These are phyloP conservation scores for Entrophospora sp. DNA, from an alignment of 192 early-diverging fungal species.

Conservation along the genomic window DNA sequence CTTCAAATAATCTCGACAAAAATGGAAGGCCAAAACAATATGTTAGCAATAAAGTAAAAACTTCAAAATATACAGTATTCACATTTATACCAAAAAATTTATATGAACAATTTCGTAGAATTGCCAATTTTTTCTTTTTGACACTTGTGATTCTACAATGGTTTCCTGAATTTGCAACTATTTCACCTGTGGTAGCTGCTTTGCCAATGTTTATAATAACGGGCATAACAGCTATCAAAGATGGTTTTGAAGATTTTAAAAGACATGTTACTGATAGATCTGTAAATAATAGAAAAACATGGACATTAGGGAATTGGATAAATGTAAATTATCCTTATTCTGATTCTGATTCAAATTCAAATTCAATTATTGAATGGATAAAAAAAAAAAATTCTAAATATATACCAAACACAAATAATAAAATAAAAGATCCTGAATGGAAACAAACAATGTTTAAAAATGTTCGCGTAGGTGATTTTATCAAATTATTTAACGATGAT, in stretches of 20 bases:
- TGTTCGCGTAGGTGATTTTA: conserved; percentile 81
- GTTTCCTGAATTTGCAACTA: conserved; percentile 40
- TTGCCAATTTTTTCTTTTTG: conserved; percentile 92
- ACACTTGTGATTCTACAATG: conserved; percentile 77
- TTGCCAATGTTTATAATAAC: conserved; percentile 75
- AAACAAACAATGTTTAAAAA: conserved; percentile 52
- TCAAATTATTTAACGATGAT: conserved; percentile 74
- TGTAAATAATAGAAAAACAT: conserved; percentile 55
- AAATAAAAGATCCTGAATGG: conserved; percentile 36
- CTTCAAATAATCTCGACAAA: conserved; percentile 41
- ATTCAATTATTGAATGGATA: conserved; percentile 16
- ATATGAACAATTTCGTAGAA: conserved; percentile 85
- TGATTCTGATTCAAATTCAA: background rate
- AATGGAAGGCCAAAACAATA: conserved; percentile 54
- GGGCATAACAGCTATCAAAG: conserved; percentile 67
- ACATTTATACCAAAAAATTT: conserved; percentile 92
- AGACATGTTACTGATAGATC: conserved; percentile 70
- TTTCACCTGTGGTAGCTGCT: conserved; percentile 69
- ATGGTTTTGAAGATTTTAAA: conserved; percentile 83
- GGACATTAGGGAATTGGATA: conserved; percentile 42
- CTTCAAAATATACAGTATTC: conserved; percentile 78
- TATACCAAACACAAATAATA: background rate
- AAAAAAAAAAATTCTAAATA: background rate
- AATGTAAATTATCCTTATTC: conserved; percentile 35
- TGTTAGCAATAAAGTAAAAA: conserved; percentile 70